phyloP scores from a whole-genome alignment of 495 filamentous ascomycete genomes.

The Hypoxylon crocopeplum region DNA sequence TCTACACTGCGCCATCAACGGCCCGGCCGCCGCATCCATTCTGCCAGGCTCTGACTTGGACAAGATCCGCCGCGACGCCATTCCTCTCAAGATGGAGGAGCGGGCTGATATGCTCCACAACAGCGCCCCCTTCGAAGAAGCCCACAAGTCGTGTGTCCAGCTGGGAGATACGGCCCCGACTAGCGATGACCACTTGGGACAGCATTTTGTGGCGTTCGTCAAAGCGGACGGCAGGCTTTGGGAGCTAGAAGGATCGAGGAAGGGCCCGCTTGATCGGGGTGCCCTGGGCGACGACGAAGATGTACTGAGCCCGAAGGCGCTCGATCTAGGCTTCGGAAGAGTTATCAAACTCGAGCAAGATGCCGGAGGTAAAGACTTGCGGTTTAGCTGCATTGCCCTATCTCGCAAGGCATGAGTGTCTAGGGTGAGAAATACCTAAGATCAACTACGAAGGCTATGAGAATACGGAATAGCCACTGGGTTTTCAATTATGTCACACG shows the following conservation, averaged over 20 bases:
- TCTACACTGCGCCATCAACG: constrained; percentile 61
- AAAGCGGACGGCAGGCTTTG: constrained; percentile 74
- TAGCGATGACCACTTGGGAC: constrained; percentile 55
- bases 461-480: too few species aligned
- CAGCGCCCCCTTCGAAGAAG: constrained; percentile 69
- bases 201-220: constrained; percentile 82
- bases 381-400: constrained; percentile 65
- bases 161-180: constrained; percentile 68
- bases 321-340: constrained; percentile 65
- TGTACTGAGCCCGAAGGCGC: constrained; percentile 68
- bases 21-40: constrained; percentile 56
- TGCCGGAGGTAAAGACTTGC: constrained; percentile 49
- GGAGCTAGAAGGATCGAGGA: constrained; percentile 77
- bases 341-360: constrained; percentile 59
- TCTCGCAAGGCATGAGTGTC: constrained; percentile 36
- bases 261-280: constrained; percentile 78
- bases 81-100: constrained; percentile 55
- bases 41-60: constrained; percentile 50
- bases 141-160: constrained; percentile 69
- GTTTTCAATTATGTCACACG: too few species aligned
- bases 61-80: constrained; percentile 49
- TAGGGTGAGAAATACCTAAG: background rate
- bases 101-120: constrained; percentile 78
- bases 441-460: background rate
- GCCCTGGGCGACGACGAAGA: constrained; percentile 67